Base-by-base conservation (phyloP, 139 green algal genomes). In the Chlamydomonas sp. region DNA sequence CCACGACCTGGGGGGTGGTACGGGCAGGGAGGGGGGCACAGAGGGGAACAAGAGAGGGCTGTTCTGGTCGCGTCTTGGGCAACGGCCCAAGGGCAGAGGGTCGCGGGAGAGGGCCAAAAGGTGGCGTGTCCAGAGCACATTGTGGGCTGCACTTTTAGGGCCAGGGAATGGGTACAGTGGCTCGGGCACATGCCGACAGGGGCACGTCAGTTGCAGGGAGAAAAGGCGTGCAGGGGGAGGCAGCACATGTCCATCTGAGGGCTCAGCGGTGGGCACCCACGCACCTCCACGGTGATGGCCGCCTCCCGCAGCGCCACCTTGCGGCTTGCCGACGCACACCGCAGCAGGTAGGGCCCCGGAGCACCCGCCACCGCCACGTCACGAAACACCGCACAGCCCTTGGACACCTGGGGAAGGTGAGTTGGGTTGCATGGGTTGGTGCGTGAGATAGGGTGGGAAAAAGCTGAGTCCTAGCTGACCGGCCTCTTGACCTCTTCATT, bases 341-440 rank as follows among this genome's bases (percentile, higher is more conserved):
- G 85, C 58, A 97, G 85, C 10, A 88, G 77, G 75, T 94, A 97
- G 57, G 78, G 69, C 63, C 95, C 95, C 62, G 86, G 79, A 10
- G 64, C 64, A 1, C 94, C 91, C 5, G 94, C 94, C 5, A 84
- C 63, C 57, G 77, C 75, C 16, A 97, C 90, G 4, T 93, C 87
- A 57, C 90, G 93, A 83, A 97, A 96, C 18, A 87, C n/a, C 0
- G 91, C 93, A 16, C 85, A 86, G 18, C 94, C 92, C 31, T 91
- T 85, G 16, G 63, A 79, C 63, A 92, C 71, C 78, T 91, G 92
- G n/a, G 10, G 73, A 15, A 17, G 9, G 14, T 5, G 9, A 5
- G 69, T 2, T 2, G 16, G 49, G 69, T 6, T 75, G 69, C 69
- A 75, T 7, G 69, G 10, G 69, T 6, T 16, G 68, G 6, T 17